Conservation (phyloP, 2,329 filamentous ascomycete genomes). For the Hirsutella rhossiliensis region DNA sequence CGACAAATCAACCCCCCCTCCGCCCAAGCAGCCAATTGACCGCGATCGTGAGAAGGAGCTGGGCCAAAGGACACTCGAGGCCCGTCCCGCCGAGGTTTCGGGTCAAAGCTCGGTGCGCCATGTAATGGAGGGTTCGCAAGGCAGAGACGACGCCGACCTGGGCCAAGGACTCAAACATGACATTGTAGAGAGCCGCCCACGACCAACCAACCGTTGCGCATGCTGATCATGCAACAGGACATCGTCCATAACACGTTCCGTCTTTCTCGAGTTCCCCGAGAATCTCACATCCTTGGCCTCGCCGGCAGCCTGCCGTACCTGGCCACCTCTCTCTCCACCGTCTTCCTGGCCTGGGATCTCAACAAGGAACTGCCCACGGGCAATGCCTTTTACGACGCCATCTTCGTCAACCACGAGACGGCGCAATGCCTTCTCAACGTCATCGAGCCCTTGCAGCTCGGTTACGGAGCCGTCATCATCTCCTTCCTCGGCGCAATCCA, state of each 20-base stretch:
- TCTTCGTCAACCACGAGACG: conserved; percentile 57
- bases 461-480: conserved; percentile 84
- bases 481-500: conserved; percentile 91
- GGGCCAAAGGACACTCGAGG: conserved; percentile 40
- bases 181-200: conserved; percentile 36
- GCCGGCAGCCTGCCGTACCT: conserved; percentile 79
- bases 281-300: conserved; percentile 56
- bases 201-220: neutral
- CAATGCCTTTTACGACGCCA: conserved; percentile 32
- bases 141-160: conserved; percentile 15
- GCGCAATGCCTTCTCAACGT: conserved; percentile 61
- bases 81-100: conserved; percentile 49
- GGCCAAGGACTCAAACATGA: conserved; percentile 29
- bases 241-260: conserved; percentile 59
- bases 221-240: conserved; percentile 26
- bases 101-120: conserved; percentile 41
- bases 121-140: conserved; percentile 27
- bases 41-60: conserved; percentile 42
- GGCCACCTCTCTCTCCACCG: conserved; percentile 69
- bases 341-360: conserved; percentile 74
- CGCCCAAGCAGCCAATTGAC: conserved; percentile 28
- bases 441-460: conserved; percentile 79
- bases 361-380: conserved; percentile 54
- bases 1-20: conserved; percentile 9
- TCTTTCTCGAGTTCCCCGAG: conserved; percentile 50